A percentile compares a stretch with the other conserved stretches of the same genome.
These are phyloP conservation scores for Kodamaea alishanica DNA, from an alignment of 1,139 yeast genomes.

Conservation along the genomic window DNA sequence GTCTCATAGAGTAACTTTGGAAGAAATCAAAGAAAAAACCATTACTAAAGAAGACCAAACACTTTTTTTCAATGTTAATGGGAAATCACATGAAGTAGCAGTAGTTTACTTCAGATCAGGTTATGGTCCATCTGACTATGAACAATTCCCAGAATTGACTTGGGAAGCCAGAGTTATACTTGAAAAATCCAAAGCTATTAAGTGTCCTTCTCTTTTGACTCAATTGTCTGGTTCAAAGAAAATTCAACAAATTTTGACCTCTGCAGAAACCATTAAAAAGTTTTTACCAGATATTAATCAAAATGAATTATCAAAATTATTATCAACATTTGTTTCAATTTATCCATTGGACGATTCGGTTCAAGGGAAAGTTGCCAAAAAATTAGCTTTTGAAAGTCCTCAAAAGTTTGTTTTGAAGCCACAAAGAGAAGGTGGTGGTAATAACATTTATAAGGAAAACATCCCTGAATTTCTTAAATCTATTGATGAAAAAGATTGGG, in stretches of 20 bases:
- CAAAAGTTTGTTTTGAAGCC: constrained; percentile 83
- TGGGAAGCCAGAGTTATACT: constrained; percentile 76
- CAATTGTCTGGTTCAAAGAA: constrained; percentile 93
- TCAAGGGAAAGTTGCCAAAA: constrained; percentile 61
- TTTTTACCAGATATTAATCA: constrained; percentile 39
- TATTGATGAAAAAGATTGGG: constrained; percentile 74
- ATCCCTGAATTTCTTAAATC: constrained; percentile 68
- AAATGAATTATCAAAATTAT: constrained; percentile 28
- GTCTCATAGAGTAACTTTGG: constrained; percentile 64
- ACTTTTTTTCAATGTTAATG: constrained; percentile 44
- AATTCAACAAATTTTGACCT: constrained; percentile 81
- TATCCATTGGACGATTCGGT: constrained; percentile 76
- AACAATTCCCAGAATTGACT: constrained; percentile 44
- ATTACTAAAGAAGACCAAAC: constrained; percentile 33
- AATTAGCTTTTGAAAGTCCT: constrained; percentile 65
- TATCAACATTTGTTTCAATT: constrained; percentile 75
- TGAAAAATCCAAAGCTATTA: constrained; percentile 76
- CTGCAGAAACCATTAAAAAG: constrained; percentile 41
- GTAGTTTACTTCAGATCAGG: constrained; percentile 91
- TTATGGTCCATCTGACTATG: constrained; percentile 76
- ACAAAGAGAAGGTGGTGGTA: constrained; percentile 96
- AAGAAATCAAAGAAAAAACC: constrained; percentile 49
- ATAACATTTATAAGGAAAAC: constrained; percentile 80
- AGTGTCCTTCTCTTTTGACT: constrained; percentile 85
- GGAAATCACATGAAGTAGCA: constrained; percentile 51